These are phyloP conservation scores for Penicillium riverlandense DNA, from an alignment of 495 filamentous ascomycete species.

Conservation along the genomic window DNA sequence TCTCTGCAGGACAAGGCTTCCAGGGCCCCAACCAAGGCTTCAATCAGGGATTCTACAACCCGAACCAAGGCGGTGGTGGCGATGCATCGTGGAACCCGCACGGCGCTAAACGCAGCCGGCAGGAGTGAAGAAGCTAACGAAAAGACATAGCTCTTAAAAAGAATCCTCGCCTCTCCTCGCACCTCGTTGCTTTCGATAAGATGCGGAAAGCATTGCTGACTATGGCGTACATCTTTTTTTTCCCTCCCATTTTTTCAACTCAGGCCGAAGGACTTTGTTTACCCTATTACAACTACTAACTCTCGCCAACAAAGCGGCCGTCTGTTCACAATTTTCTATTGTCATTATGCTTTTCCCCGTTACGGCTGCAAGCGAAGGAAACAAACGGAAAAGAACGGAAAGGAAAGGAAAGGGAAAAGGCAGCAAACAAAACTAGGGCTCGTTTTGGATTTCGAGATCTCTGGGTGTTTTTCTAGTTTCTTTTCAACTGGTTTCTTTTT, in stretches of 20 bases:
- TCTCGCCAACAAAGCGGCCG: no score
- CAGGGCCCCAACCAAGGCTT: conserved; percentile 63
- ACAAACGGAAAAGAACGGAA: no score
- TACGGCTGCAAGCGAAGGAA: no score
- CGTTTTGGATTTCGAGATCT: neutral
- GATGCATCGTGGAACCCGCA: conserved; percentile 76
- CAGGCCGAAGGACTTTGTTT: no score
- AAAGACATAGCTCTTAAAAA: neutral
- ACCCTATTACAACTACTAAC: no score
- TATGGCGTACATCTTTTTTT: neutral
- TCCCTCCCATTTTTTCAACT: neutral
- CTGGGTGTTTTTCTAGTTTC: neutral
- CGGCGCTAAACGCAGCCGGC: conserved; percentile 70
- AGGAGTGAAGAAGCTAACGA: conserved; percentile 41
- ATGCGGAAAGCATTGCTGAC: neutral
- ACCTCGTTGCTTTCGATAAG: neutral
- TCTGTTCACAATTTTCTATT: neutral
- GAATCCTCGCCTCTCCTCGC: no score
- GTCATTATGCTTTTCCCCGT: neutral
- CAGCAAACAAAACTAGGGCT: neutral
- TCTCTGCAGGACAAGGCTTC: conserved; percentile 45
- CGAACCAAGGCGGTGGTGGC: conserved; percentile 45
- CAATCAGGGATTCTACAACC: conserved; percentile 73
- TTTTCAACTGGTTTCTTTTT: neutral
- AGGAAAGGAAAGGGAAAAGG: neutral